Evolutionary conservation across 345 rosid species (phyloP), one percentile per base, ranked within the genome.

Genomic region (Eucalyptus grandis): DNA sequence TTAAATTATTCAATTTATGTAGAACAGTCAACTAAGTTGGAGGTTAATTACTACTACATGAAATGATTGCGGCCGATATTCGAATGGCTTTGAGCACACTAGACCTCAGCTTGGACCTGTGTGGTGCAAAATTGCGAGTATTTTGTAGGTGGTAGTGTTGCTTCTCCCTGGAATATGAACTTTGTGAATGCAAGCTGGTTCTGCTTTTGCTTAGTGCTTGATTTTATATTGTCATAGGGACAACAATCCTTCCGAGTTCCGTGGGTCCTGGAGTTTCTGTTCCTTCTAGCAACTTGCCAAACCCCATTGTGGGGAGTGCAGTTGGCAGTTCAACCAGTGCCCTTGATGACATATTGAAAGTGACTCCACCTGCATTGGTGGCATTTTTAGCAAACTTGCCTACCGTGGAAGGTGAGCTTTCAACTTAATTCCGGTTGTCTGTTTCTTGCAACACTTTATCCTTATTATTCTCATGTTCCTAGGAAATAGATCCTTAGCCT

Each of bases 381-480:
- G 94, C 97, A 44, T 95, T 98, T 93, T 91, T 97, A 91, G 94
- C 96, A 40, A 95, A 91, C 92, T 92, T 98, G 94, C 99, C 99
- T 67, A 85, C 69, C 40, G 92, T 95, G 62, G 99, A 97, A 87
- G 98, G 99, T 97, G 89, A 62, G 83, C 49, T 90, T 86, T 90
- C n/a, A 87, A 34, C 40, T 26, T 37, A 87, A 34, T 43, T 54
- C 16, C 80, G 8, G 43, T 40, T 24, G 26, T 14, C 24, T 56
- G 15, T 81, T 56, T 81, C 87, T 80, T 56, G 44, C 37, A 14
- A 81, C 21, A 46, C 58, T 69, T 81, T 7, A 88, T 51, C n/a
- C 49, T 26, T 46, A 21, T 88, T 24, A 31, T 56, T 49, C 21
- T 67, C 67, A 40, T 60, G n/a, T 53, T 50, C 43, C 10, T 51